Evolutionary conservation across 805 yeast genomes (phyloP), one percentile per base, ranked within the genome.

Genomic region (Starmerella lactis-condensi): DNA sequence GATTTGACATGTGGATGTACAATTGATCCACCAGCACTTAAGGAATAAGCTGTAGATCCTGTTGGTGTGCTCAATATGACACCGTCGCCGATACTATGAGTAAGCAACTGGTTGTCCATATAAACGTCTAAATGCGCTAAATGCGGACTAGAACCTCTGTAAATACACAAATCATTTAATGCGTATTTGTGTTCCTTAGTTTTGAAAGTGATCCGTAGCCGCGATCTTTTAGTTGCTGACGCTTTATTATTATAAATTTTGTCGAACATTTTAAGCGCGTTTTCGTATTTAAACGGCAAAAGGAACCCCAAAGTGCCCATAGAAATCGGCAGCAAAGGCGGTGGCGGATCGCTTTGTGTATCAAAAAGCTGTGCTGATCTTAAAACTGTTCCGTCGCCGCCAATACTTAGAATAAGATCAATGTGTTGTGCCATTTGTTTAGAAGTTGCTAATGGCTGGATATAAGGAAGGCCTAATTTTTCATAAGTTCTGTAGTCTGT

Each of bases 321-420:
- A 0, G 94, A 78, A 48, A 79, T 82, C 17, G 91, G 71, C 30
- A 83, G 54, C 0, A 83, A 78, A 0, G 96, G 96, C 1, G 96
- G 96, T 3, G 79, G 89, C 20, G 58, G 60, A 7, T 61, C 61
- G 16, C 36, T 22, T 15, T 44, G 44, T 46, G 70, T 68, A 33
- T 74, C 69, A 48, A 83, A 83, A 44, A 70, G 58, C 4, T 89
- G 70, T 0, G 81, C 85, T 0, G 85, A 93, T 33, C 83, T 65
- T 26, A 83, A 53, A 33, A 81, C 79, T 0, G 95, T 83, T 4
- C 96, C 96, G 52, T 83, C 96, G 13, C 96, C 96, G n/a, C 96
- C 96, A 24, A 83, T 53, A 0, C 93, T 76, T 6, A 83, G 82
- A 23, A 83, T 56, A 26, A 83, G 52, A 47, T 83, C 96, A 62